Base-by-base conservation (phyloP, 2,329 filamentous ascomycete genomes). In the Aspergillus pseudonomiae region DNA sequence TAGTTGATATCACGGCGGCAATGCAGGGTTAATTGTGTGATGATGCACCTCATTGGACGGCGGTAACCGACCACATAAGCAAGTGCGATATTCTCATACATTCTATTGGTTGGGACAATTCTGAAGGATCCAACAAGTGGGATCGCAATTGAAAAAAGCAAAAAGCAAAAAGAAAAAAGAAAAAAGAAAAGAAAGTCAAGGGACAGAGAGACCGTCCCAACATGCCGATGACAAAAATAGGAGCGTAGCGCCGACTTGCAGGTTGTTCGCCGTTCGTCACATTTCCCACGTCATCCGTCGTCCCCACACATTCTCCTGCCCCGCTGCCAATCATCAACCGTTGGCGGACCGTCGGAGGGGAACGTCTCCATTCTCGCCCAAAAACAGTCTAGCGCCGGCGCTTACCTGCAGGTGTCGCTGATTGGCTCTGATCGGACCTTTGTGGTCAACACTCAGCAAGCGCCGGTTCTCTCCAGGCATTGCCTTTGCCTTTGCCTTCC, bases 341-440 rank as follows among this genome's bases (percentile, higher is more conserved):
- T 36, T 6, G 32, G 12, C 46, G 46, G 46, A 50, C 48, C 48
- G 9, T 32, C 16, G n/a, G 53, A 59, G 55, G 61, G 63, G 60
- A 54, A 48, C 57, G 6, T 19, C 19, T 52, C 48, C 48, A 32
- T 52, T 30, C 9, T 21, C 28, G 2, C 12, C 48, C 48, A 1
- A 6, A 60, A 39, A 1, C 1, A 59, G 62, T 5, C 43, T 69
- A 69, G 67, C 61, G 66, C 67, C 64, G 58, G 67, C 67, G 67
- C 67, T 69, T 69, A 69, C 68, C 56, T 65, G 64, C 64, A 62
- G 59, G 46, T 68, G 43, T 57, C 63, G 12, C 16, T 52, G 48
- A 52, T 52, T 52, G 46, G 46, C 34, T 36, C 46, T 52, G 26
- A 16, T 32, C 46, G 9, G n/a, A 19, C 14, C 46, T 28, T 28